Evolutionary conservation across 2,329 filamentous ascomycete genomes (phyloP).

Genomic region (Lasiodiplodia sp.): DNA sequence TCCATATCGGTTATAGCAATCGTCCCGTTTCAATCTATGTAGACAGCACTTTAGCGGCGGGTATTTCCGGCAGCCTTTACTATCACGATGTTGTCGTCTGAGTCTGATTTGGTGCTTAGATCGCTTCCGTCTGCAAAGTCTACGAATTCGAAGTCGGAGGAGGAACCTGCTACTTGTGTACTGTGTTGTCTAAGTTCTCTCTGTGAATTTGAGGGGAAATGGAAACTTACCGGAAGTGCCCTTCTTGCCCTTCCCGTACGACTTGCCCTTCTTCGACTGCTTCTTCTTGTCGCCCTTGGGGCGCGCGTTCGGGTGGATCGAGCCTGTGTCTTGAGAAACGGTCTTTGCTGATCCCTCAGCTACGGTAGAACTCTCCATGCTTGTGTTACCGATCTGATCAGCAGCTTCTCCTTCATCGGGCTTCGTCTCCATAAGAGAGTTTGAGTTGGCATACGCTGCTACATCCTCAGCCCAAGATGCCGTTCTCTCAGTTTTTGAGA

Average conservation of each 20-base stretch:
- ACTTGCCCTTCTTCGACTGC: conserved; percentile 20
- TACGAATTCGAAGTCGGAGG: not conserved
- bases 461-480: conserved; percentile 4
- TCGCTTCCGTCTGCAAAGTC: not conserved
- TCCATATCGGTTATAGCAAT: not conserved
- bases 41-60: not conserved
- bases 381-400: not conserved
- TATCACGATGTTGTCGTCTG: not conserved
- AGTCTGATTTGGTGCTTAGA: not conserved
- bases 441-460: not conserved
- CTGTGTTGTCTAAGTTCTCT: not conserved
- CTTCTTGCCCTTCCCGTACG: conserved; percentile 24
- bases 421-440: not conserved
- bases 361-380: not conserved
- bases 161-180: not conserved
- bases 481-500: not conserved
- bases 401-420: not conserved
- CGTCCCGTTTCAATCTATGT: not conserved
- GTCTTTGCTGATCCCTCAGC: not conserved
- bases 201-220: not conserved
- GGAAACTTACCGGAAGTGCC: not conserved
- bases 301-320: conserved; percentile 23
- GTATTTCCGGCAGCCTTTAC: not conserved
- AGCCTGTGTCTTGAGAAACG: not conserved
- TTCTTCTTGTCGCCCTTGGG: conserved; percentile 22